Conservation (phyloP, 2,329 filamentous ascomycete genomes). For the Verticillium albo-atrum region DNA sequence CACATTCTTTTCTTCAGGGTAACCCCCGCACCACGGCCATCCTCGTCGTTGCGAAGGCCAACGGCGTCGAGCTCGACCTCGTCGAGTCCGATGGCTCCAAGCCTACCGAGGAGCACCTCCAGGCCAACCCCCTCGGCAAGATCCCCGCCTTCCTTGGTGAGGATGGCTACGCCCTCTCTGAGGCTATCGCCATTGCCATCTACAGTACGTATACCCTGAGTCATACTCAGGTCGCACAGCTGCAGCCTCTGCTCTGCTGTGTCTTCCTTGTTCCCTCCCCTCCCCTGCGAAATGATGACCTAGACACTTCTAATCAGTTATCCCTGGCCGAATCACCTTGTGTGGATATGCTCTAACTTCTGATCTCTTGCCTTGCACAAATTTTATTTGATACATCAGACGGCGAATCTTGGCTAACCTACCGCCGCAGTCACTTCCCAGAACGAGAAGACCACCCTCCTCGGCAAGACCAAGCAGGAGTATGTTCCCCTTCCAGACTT, state of each 20-base stretch:
- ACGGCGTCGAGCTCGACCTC: slow-evolving; percentile 86
- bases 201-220: slow-evolving; percentile 71
- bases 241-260: background rate
- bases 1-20: slow-evolving; percentile 47
- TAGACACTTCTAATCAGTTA: slow-evolving; percentile 80
- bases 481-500: slow-evolving; percentile 34
- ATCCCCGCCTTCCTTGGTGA: slow-evolving; percentile 88
- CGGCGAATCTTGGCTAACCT: slow-evolving; percentile 12
- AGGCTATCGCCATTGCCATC: slow-evolving; percentile 93
- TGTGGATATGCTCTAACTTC: slow-evolving; percentile 93
- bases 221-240: background rate
- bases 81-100: slow-evolving; percentile 66
- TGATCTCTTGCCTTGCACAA: slow-evolving; percentile 45
- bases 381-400: slow-evolving; percentile 23
- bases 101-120: slow-evolving; percentile 71
- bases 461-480: slow-evolving; percentile 99
- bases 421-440: slow-evolving; percentile 81
- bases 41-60: slow-evolving; percentile 94
- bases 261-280: slow-evolving; percentile 4
- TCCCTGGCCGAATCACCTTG: slow-evolving; percentile 79
- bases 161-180: slow-evolving; percentile 85
- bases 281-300: slow-evolving; percentile 61
- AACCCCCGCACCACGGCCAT: slow-evolving; percentile 89
- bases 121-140: slow-evolving; percentile 84
- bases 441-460: slow-evolving; percentile 99